Evolutionary conservation across 768 basidiomycete species (phyloP), one percentile per base, ranked within the genome.

Genomic region (Hortiboletus campestris): DNA sequence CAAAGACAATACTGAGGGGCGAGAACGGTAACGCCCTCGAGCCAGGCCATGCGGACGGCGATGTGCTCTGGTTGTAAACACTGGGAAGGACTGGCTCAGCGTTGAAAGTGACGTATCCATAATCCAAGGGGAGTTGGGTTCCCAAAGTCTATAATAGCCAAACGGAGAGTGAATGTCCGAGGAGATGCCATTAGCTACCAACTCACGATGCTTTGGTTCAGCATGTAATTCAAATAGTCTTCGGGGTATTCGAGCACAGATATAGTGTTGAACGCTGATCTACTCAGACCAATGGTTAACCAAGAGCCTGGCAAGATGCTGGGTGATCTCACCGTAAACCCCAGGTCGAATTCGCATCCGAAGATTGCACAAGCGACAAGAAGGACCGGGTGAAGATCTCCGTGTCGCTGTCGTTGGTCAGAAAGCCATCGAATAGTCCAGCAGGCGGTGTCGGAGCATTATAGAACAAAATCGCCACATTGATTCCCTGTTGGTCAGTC

Each of bases 401-500:
- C 3, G 49, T 45, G 28, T 62, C 9, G 20, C 46, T 53, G 25
- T 43, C 43, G 39, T 56, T 40, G 6, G 59, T 63, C 56, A 69
- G 14, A 14, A 84, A 71, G 10, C 36, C 53, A 14, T 72, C 67
- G 35, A 71, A 72, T 5, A 63, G 46, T 25, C 67, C 65, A 12
- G 52, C 31, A 31, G 66, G 70, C 22, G 63, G 61, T 16, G 56
- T 50, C 39, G 69, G 84, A 1, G 59, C 80, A 60, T 87, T 80
- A 59, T 88, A 86, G 67, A 87, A 88, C 22, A 87, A 49, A 4
- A 82, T 50, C 9, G 70, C 66, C 53, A 67, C 63, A 46, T 56
- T 54, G 32, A 61, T 35, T 40, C n/a, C 41, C 55, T 63, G 35
- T 49, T 19, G 39, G 47, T 44, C 20, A 40, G 43, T 43, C 44